Evolutionary conservation across 1,284 basidiomycete species (phyloP).

Genomic region (Malassezia nana): DNA sequence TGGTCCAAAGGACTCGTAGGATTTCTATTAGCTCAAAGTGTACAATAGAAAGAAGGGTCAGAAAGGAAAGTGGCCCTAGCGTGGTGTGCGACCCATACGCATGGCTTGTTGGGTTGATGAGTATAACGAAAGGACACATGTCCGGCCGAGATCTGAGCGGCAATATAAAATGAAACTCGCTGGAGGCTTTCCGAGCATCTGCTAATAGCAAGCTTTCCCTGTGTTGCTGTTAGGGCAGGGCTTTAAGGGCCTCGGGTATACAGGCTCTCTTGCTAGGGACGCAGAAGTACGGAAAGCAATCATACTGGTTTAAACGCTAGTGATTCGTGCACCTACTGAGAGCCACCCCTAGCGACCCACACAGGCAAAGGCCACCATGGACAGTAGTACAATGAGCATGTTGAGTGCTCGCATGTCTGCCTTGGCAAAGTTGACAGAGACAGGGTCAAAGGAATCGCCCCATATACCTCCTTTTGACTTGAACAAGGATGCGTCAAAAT

Average conservation of each 20-base stretch:
- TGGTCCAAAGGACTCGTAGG: background rate
- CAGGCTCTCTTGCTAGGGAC: background rate
- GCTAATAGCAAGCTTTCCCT: background rate
- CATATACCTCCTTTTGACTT: background rate
- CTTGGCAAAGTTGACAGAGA: constrained; percentile 6
- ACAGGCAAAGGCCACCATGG: background rate
- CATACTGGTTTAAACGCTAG: background rate
- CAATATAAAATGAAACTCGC: background rate
- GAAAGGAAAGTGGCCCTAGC: background rate
- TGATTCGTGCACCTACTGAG: background rate
- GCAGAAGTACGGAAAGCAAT: background rate
- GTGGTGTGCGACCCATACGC: too few species aligned
- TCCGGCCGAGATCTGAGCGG: background rate
- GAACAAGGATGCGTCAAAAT: background rate
- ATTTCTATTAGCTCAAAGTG: background rate
- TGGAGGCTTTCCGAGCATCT: background rate
- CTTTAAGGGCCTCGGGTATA: background rate
- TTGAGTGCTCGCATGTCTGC: constrained; percentile 3
- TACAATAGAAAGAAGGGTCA: background rate
- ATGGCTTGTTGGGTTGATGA: too few species aligned
- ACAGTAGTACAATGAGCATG: background rate
- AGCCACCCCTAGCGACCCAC: background rate
- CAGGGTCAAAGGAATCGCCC: background rate
- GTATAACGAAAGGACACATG: background rate
- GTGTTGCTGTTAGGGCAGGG: background rate